Percentiles rank a stretch among this genome's conserved stretches.
These are phyloP conservation scores for Ottelia alismoides DNA, from an alignment of 106 monocot species.

Conservation along the genomic window DNA sequence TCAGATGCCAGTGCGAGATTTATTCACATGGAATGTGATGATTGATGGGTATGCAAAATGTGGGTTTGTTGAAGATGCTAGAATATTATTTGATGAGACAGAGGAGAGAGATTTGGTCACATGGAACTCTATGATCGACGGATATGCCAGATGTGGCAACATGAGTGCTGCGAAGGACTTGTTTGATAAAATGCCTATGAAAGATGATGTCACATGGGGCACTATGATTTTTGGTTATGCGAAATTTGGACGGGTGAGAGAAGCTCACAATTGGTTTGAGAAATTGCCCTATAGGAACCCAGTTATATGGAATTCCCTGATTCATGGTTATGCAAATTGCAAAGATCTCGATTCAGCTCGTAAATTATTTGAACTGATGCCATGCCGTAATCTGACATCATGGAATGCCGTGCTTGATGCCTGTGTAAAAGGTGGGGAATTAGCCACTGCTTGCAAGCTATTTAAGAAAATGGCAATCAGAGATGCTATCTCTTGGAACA, in stretches of 20 bases:
- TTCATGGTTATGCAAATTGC: too few species aligned
- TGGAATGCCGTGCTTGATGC: slow-evolving; percentile 43
- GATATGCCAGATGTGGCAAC: slow-evolving; percentile 24
- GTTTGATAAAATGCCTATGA: slow-evolving; percentile 13
- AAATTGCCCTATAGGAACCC: too few species aligned
- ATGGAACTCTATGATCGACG: slow-evolving; percentile 20
- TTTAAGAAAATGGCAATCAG: slow-evolving; percentile 27
- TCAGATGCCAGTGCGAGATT: slow-evolving; percentile 23
- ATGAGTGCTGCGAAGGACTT: slow-evolving; percentile 8
- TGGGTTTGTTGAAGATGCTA: slow-evolving; percentile 10
- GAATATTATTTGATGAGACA: too few species aligned
- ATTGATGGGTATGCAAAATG: slow-evolving; percentile 23
- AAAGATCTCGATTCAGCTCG: slow-evolving; percentile 18
- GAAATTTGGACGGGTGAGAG: too few species aligned
- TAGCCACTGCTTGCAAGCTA: slow-evolving; percentile 9
- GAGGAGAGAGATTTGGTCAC: slow-evolving; percentile 21
- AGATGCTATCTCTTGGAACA: slow-evolving; percentile 38
- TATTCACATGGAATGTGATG: slow-evolving; percentile 39
- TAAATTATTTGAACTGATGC: slow-evolving; percentile 23
- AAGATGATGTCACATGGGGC: slow-evolving; percentile 32
- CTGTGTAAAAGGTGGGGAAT: slow-evolving; percentile 9
- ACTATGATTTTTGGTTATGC: slow-evolving; percentile 29
- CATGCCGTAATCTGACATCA: slow-evolving; percentile 14
- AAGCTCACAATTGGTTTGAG: too few species aligned
- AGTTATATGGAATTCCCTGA: too few species aligned